Percentiles rank a stretch among this genome's conserved stretches.
Evolutionary conservation across 2,329 filamentous ascomycete genomes (phyloP).

Genomic region (Ophiostoma sp.): DNA sequence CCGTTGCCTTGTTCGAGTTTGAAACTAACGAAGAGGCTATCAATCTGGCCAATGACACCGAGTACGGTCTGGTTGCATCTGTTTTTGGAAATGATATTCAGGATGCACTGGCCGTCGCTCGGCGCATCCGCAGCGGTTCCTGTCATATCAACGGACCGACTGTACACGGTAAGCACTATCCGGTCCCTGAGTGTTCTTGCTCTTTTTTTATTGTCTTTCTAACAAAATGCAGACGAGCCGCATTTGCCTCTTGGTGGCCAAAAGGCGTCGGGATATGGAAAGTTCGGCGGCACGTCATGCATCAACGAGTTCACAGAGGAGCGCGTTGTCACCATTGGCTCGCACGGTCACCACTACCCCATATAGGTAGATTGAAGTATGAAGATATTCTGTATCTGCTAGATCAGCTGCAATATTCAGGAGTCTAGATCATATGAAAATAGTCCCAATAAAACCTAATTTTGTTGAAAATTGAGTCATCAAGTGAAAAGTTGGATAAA

Average conservation of each 20-base stretch:
- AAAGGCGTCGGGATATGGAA: background rate
- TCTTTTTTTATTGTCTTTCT: background rate
- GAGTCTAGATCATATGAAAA: too few species aligned
- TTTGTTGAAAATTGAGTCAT: too few species aligned
- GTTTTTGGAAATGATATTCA: background rate
- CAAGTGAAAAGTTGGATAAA: too few species aligned
- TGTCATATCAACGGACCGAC: background rate
- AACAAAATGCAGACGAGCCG: background rate
- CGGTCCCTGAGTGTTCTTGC: too few species aligned
- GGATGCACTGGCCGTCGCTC: background rate
- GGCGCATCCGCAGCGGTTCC: background rate
- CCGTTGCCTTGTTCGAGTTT: slow-evolving; percentile 65
- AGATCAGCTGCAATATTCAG: too few species aligned
- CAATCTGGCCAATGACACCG: background rate
- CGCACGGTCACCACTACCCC: slow-evolving; percentile 8
- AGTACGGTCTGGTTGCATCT: background rate
- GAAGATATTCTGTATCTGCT: too few species aligned
- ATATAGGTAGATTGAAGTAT: background rate
- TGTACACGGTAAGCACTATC: background rate
- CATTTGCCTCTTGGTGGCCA: background rate
- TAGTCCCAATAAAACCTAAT: too few species aligned
- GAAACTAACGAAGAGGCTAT: background rate
- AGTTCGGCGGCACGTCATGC: background rate
- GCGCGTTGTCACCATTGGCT: slow-evolving; percentile 9
- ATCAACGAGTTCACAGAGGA: slow-evolving; percentile 17